These are phyloP conservation scores for Galerina marginata DNA, from an alignment of 768 basidiomycete genomes.

Conservation along the genomic window DNA sequence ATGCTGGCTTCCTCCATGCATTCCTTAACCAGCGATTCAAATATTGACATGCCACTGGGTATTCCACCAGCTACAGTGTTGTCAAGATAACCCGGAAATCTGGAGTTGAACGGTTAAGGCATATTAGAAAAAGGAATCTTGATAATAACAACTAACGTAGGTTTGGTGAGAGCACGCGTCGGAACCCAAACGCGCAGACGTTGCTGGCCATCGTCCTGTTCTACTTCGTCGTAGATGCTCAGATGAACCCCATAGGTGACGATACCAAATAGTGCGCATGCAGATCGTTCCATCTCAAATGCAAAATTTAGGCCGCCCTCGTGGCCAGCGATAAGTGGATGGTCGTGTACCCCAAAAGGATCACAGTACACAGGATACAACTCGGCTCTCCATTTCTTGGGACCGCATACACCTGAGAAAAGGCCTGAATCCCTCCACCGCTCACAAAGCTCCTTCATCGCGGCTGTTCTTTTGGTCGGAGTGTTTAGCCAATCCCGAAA, in stretches of 20 bases:
- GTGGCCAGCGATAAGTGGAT: constrained; percentile 41
- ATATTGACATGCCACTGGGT: constrained; percentile 72
- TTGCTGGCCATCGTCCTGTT: constrained; percentile 37
- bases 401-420: constrained; percentile 71
- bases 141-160: constrained; percentile 62
- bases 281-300: constrained; percentile 90
- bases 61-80: constrained; percentile 95
- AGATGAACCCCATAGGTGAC: constrained; percentile 94
- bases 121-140: neutral
- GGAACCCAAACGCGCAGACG: constrained; percentile 84
- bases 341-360: constrained; percentile 66
- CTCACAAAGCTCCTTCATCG: constrained; percentile 71
- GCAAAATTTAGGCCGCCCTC: constrained; percentile 61
- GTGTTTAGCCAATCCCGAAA: constrained; percentile 59
- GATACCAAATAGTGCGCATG: constrained; percentile 87
- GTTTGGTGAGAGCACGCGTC: constrained; percentile 83
- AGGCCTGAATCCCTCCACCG: constrained; percentile 73
- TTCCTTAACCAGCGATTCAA: constrained; percentile 87
- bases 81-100: constrained; percentile 87
- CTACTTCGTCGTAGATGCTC: constrained; percentile 65
- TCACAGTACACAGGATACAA: constrained; percentile 77
- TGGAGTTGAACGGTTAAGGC: constrained; percentile 28
- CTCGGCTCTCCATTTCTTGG: constrained; percentile 85
- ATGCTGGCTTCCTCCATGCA: constrained; percentile 94
- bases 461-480: constrained; percentile 61